Evolutionary conservation across 2,329 filamentous ascomycete genomes (phyloP), one percentile per base, ranked within the genome.

Genomic region (Neocucurbitaria cava): DNA sequence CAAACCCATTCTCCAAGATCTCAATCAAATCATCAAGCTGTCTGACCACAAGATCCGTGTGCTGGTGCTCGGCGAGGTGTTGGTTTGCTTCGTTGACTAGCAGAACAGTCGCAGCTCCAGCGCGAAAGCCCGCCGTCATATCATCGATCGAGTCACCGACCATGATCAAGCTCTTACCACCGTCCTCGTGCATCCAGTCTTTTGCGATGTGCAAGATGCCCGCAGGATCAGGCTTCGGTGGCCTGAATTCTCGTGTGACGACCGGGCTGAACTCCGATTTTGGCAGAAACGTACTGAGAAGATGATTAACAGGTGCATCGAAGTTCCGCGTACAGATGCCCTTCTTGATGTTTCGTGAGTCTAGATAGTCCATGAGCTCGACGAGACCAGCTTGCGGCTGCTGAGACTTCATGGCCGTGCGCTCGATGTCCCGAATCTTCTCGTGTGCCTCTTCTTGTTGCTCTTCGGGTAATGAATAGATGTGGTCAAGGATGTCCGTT

Each of bases 291-390:
- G 87, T 95, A 46, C 78, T 78, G 3, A 97, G 82, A 3, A 96
- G 82, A 74, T 93, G 88, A 42, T 82, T 78, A 1, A 95, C 91
- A 5, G 91, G 91, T 7, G 85, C 79, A 66, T 74, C 91, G 70
- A 97, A 98, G 79, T 99, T 98, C 70, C 95, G 85, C 2, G 95
- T 98, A 78, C 93, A 97, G 60, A 98, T 92, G 15, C 86, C 94
- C 76, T 96, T 95, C 64, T 81, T 86, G 28, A 97, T 74, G 5
- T 78, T 75, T 24, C 83, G 83, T 6, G 77, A 70, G 68, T 95
- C 88, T 17, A 98, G 86, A 73, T 95, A 96, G 52, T 85, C 78
- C 90, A 98, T 96, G 46, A 99, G 82, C 24, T 82, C 76, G 1
- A 83, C 77, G 3, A 98, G 85, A 1, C 94, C 94, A 0, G 91